Conservation (phyloP, 805 yeast species). For the Nakazawaea ernobii region DNA sequence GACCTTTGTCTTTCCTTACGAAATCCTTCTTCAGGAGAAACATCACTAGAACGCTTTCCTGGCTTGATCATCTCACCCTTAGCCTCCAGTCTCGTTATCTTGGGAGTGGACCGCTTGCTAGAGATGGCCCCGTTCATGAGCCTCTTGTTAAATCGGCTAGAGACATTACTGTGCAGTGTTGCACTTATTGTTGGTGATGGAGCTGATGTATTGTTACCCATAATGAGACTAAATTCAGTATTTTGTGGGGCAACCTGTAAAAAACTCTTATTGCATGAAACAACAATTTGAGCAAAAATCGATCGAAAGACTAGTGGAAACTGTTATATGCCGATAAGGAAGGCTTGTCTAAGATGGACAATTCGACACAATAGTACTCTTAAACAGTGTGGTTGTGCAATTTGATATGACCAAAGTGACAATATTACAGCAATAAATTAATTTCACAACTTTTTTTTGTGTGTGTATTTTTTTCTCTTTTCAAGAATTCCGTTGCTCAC, state of each 20-base stretch:
- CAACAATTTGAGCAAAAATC: not conserved
- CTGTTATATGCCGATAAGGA: too few species aligned
- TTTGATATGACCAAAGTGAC: too few species aligned
- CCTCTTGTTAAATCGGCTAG: not conserved
- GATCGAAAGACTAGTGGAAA: not conserved
- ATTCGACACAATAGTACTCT: too few species aligned
- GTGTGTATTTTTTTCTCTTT: too few species aligned
- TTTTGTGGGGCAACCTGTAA: not conserved
- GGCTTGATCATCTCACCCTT: conserved; percentile 2
- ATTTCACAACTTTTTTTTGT: too few species aligned
- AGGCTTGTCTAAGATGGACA: too few species aligned
- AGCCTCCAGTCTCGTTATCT: conserved; percentile 8
- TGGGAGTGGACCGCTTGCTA: conserved; percentile 3
- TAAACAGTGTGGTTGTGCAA: too few species aligned
- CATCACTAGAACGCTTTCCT: not conserved
- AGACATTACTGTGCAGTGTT: not conserved
- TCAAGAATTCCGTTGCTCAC: too few species aligned
- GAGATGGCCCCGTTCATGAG: conserved; percentile 4
- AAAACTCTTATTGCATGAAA: not conserved
- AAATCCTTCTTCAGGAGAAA: not conserved
- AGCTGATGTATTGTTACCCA: conserved; percentile 4
- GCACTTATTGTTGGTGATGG: not conserved
- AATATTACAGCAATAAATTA: too few species aligned
- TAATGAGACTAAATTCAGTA: not conserved
- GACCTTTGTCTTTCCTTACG: conserved; percentile 4